Conservation (phyloP, 148 eudicot genomes). For the Silene conica region DNA sequence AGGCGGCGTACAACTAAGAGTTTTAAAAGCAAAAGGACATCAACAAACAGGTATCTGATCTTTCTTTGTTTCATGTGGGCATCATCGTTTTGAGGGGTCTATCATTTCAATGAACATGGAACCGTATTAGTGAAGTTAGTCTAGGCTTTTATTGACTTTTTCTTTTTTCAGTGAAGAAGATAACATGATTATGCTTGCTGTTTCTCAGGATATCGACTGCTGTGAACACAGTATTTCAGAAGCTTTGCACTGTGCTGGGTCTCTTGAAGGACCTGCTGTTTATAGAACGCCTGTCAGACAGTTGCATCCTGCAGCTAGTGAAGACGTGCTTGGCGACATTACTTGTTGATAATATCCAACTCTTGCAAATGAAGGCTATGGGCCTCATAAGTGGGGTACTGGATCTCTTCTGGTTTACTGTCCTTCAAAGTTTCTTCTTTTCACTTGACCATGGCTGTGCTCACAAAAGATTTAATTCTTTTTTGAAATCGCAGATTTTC, state of each 20-base stretch:
- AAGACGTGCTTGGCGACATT: slow-evolving; percentile 82
- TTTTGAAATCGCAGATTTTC: slow-evolving; percentile 57
- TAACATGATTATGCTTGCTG: slow-evolving; percentile 23
- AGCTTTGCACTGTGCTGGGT: slow-evolving; percentile 80
- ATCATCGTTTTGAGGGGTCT: background rate
- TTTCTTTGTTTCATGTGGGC: slow-evolving; percentile 12
- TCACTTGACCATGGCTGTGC: slow-evolving; percentile 1
- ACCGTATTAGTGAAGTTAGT: background rate
- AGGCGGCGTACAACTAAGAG: slow-evolving; percentile 64
- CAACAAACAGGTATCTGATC: slow-evolving; percentile 48
- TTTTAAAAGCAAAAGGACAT: slow-evolving; percentile 60
- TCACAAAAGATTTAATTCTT: slow-evolving; percentile 7
- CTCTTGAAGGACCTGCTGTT: slow-evolving; percentile 70
- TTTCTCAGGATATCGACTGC: slow-evolving; percentile 60
- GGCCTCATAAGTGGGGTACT: slow-evolving; percentile 83
- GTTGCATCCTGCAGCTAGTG: slow-evolving; percentile 87
- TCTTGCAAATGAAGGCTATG: slow-evolving; percentile 91
- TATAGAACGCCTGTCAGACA: slow-evolving; percentile 84
- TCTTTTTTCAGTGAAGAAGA: background rate
- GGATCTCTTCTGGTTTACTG: slow-evolving; percentile 7
- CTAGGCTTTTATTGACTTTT: slow-evolving; percentile 9
- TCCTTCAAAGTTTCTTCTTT: slow-evolving; percentile 1
- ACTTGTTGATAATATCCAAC: slow-evolving; percentile 88
- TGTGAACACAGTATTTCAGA: slow-evolving; percentile 66
- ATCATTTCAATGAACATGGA: background rate